Evolutionary conservation across 768 basidiomycete species (phyloP), one percentile per base, ranked within the genome.

Genomic region (Lactarius quietus): DNA sequence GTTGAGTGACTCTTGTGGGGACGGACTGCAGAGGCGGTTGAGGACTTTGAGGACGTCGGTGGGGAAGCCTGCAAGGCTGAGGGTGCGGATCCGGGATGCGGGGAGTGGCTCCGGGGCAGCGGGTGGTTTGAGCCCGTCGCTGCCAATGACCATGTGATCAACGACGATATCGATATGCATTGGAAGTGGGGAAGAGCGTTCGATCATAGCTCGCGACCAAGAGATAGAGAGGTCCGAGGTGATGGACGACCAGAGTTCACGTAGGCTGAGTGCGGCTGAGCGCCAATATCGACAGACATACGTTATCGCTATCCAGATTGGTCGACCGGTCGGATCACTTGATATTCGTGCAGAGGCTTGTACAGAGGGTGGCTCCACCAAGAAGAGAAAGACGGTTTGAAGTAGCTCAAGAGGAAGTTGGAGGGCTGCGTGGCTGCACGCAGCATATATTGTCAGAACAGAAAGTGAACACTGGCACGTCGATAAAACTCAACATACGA

Each of bases 261-360:
- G 61, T 33, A 66, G 57, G 28, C 61, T 41, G 15, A 66, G 65
- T 0, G 65, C 61, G 23, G 65, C 65, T 0, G 38, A 35, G 33
- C 61, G 61, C 65, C 65, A 66, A 29, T 62, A 57, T 2, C 56
- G 61, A 54, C 65, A 66, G 23, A 66, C 60, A 15, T 66, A 56
- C 1, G 65, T 66, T 10, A 62, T 41, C 14, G 31, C 18, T 56
- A 66, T 36, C 65, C 65, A 66, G 20, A 3, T 33, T 4, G 33
- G 33, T 4, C 33, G 33, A 33, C 33, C n/a, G n/a, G n/a, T n/a
- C n/a, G n/a, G n/a, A n/a, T n/a, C n/a, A n/a, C n/a, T n/a, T n/a
- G n/a, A n/a, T n/a, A n/a, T n/a, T n/a, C n/a, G n/a, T n/a, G n/a
- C n/a, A n/a, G n/a, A n/a, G n/a, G n/a, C n/a, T n/a, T n/a, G n/a